phyloP scores from a whole-genome alignment of 768 basidiomycete genomes.

The Pulveroboletus sp. region DNA sequence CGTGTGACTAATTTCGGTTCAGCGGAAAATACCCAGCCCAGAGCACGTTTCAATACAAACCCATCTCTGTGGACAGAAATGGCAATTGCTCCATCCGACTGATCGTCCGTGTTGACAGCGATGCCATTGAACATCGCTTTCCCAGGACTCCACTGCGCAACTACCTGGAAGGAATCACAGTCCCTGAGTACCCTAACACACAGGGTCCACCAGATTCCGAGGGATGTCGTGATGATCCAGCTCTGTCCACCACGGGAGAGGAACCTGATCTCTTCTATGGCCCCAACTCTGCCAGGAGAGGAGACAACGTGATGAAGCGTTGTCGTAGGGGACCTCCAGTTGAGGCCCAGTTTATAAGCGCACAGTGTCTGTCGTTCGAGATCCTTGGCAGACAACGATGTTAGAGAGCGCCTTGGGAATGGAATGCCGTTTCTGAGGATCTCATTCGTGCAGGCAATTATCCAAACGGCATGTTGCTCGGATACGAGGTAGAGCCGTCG shows the following conservation, averaged over 20 bases:
- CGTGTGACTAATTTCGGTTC: slow-evolving; percentile 15
- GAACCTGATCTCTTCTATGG: slow-evolving; percentile 54
- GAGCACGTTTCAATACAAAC: slow-evolving; percentile 35
- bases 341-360: slow-evolving; percentile 45
- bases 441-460: slow-evolving; percentile 42
- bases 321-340: slow-evolving; percentile 41
- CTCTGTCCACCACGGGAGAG: slow-evolving; percentile 42
- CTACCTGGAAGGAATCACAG: slow-evolving; percentile 24
- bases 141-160: slow-evolving; percentile 52
- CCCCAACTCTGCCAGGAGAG: slow-evolving; percentile 34
- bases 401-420: slow-evolving; percentile 41
- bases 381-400: slow-evolving; percentile 36
- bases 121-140: slow-evolving; percentile 53
- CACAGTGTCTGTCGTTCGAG: slow-evolving; percentile 45
- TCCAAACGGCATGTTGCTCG: slow-evolving; percentile 54
- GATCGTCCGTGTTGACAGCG: slow-evolving; percentile 44
- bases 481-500: slow-evolving; percentile 45
- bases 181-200: slow-evolving; percentile 61
- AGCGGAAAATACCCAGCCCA: slow-evolving; percentile 3
- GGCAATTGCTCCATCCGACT: slow-evolving; percentile 48
- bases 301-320: slow-evolving; percentile 18
- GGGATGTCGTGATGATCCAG: slow-evolving; percentile 53
- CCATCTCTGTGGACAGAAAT: slow-evolving; percentile 45
- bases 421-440: slow-evolving; percentile 49
- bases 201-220: slow-evolving; percentile 59